phyloP scores from a whole-genome alignment of 352 stramenopile genomes.

The Phytophthora cactorum region DNA sequence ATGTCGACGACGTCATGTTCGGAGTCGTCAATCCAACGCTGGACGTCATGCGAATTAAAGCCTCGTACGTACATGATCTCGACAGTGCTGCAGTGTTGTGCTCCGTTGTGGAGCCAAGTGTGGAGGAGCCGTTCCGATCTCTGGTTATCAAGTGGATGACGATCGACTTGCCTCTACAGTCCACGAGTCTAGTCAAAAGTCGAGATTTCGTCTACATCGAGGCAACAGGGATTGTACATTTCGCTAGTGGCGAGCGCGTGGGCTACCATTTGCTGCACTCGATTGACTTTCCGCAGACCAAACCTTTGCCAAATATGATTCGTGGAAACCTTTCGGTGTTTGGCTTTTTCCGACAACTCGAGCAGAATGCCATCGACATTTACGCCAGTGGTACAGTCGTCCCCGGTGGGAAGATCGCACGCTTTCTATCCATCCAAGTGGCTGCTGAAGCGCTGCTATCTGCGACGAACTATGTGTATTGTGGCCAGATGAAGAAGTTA shows the following conservation, averaged over 20 bases:
- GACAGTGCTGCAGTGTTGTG: slow-evolving; percentile 31
- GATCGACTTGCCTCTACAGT: background rate
- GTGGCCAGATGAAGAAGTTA: slow-evolving; percentile 1
- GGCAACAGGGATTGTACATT: background rate
- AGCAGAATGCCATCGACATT: background rate
- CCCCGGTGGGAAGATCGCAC: background rate
- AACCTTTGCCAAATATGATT: background rate
- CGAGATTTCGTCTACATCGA: background rate
- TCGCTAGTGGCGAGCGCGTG: background rate
- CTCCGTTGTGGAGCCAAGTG: slow-evolving; percentile 26
- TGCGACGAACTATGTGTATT: background rate
- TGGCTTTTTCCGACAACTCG: background rate
- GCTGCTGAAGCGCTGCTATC: background rate
- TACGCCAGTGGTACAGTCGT: background rate
- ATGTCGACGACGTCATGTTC: slow-evolving; percentile 47
- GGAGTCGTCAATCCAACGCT: slow-evolving; percentile 37
- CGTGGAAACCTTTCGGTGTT: background rate
- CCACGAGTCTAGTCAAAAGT: background rate
- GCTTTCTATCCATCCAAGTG: background rate
- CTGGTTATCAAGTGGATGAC: slow-evolving; percentile 42
- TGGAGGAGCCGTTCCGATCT: slow-evolving; percentile 31
- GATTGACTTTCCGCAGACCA: background rate
- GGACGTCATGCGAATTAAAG: slow-evolving; percentile 41
- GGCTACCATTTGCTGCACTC: background rate
- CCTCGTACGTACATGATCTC: slow-evolving; percentile 35